Percentiles rank a stretch among this genome's conserved stretches.
Evolutionary conservation across 1,284 basidiomycete species (phyloP).

Genomic region (Macrocystidia cucumis): DNA sequence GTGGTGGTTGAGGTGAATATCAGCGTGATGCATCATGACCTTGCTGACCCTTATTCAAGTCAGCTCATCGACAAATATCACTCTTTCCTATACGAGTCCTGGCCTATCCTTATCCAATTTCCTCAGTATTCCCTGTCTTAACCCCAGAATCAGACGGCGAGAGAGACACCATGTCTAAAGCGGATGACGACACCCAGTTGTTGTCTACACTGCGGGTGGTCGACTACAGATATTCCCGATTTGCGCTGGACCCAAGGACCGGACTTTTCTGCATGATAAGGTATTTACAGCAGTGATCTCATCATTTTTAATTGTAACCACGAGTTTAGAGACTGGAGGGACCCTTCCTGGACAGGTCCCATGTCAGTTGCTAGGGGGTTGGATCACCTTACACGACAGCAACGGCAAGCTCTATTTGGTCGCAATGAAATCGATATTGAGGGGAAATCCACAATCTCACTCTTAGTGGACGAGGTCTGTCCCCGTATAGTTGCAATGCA

Average conservation of each 20-base stretch:
- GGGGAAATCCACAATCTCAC: constrained; percentile 74
- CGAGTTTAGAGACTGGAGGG: constrained; percentile 90
- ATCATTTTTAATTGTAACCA: constrained; percentile 7
- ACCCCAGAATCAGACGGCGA: constrained; percentile 7
- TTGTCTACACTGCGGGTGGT: constrained; percentile 49
- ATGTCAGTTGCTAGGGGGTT: constrained; percentile 62
- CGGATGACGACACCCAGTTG: constrained; percentile 21
- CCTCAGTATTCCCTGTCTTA: constrained; percentile 63
- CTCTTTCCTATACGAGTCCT: constrained; percentile 66
- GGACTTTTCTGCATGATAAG: constrained; percentile 81
- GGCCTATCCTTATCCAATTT: constrained; percentile 69
- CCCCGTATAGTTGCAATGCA: constrained; percentile 2
- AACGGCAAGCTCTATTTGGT: constrained; percentile 77
- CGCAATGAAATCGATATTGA: constrained; percentile 89
- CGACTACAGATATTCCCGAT: constrained; percentile 87
- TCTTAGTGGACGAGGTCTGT: constrained; percentile 86
- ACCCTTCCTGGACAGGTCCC: constrained; percentile 69
- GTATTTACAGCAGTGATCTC: constrained; percentile 31
- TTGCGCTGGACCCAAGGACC: constrained; percentile 79
- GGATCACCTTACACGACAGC: constrained; percentile 41
- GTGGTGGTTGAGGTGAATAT: constrained; percentile 84
- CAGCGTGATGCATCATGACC: constrained; percentile 2
- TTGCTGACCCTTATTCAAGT: constrained; percentile 34
- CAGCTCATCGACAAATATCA: constrained; percentile 75
- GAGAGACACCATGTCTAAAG: constrained; percentile 12